phyloP scores from a whole-genome alignment of 179 eudicot species.

The Beta macrorhiza region DNA sequence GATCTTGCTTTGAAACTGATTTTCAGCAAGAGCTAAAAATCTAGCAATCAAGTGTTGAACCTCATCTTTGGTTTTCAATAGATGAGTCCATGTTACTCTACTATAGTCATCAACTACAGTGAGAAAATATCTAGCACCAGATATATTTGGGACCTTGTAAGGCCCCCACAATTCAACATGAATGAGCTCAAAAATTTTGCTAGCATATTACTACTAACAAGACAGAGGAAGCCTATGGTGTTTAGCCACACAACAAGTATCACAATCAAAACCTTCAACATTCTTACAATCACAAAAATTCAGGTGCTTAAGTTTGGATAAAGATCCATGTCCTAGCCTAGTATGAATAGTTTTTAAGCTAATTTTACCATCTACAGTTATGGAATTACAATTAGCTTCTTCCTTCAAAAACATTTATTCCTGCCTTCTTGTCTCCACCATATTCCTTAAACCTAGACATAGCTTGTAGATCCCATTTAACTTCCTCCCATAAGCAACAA shows the following conservation, averaged over 20 bases:
- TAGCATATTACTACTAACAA: neutral
- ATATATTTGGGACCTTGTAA: neutral
- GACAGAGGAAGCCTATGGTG: neutral
- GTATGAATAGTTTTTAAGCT: neutral
- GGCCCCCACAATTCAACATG: neutral
- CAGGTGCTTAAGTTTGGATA: neutral
- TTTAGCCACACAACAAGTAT: neutral
- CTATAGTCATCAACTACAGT: neutral
- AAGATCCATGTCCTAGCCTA: neutral
- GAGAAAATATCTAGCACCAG: neutral
- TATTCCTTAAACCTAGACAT: neutral
- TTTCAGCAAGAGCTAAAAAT: neutral
- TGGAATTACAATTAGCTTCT: too few species aligned
- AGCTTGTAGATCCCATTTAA: neutral
- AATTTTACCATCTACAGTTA: neutral
- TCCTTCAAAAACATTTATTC: too few species aligned
- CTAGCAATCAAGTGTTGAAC: neutral
- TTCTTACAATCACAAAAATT: too few species aligned
- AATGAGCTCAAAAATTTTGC: neutral
- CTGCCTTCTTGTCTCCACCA: too few species aligned
- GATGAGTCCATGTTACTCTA: neutral
- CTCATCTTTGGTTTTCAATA: neutral
- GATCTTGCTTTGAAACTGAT: neutral
- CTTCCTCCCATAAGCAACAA: neutral
- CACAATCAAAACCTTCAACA: too few species aligned